Evolutionary conservation across 192 early-diverging fungal genomes (phyloP), one percentile per base, ranked within the genome.

Genomic region (Coemansia sp.): DNA sequence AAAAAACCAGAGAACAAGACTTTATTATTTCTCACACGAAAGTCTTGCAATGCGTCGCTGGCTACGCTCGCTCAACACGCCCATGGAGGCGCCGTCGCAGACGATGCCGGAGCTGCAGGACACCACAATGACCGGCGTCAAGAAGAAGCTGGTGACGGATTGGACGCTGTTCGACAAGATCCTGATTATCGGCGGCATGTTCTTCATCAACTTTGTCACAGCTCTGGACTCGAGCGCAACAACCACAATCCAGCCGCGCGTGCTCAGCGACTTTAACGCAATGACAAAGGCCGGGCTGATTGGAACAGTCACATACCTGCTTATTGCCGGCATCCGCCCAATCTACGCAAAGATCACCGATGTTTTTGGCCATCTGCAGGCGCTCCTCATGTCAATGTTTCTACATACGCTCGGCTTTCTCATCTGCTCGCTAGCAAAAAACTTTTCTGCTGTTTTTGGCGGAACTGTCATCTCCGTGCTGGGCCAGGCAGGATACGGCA

Each of bases 141-240:
- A 75, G 69, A 80, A 80, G 43, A 80, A 80, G 69, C 56, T 80
- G 63, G 77, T 75, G 4, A 75, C 78, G 16, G 70, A 72, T 60
- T 75, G 73, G 72, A 56, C 63, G 9, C 66, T 15, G 16, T 61
- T 60, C 26, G 78, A 81, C 70, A 74, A 71, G 58, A 68, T 79
- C 13, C 72, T 79, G 5, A 74, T 74, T n/a, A 23, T 56, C 39
- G 65, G 13, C 39, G 77, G 77, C 8, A 74, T 79, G 40, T 79
- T 79, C 72, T 71, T 79, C 16, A 74, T 79, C 43, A 74, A 74
- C 69, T 79, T 79, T 67, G 67, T 79, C 56, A 68, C 69, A 0
- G 53, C 77, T 2, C 26, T 79, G 57, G 77, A 79, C 23, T 67
- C 67, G 15, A 79, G 77, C 52, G 71, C 77, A 12, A 79, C 77